Conservation (phyloP, 306 rosid species). For the Malus fusca region DNA sequence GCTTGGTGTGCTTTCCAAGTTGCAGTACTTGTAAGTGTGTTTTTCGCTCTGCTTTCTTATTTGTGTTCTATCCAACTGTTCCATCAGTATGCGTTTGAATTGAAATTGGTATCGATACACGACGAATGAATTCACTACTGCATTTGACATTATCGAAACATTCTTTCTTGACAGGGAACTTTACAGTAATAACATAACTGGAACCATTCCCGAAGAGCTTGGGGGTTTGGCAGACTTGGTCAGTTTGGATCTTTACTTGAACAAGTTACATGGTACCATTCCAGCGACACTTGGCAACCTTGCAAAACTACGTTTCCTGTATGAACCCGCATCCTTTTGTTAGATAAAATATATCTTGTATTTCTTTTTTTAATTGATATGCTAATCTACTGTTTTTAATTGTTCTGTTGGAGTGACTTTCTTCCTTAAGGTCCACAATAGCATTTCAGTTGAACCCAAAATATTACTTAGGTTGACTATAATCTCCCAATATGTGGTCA, state of each 20-base stretch:
- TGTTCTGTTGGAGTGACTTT: not conserved
- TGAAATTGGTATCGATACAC: not conserved
- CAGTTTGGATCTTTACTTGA: conserved; percentile 92
- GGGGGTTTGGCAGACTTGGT: conserved; percentile 72
- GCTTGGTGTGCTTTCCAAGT: conserved; percentile 63
- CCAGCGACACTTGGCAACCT: conserved; percentile 53
- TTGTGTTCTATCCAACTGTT: not conserved
- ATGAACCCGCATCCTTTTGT: conserved; percentile 41
- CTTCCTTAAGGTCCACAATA: not conserved
- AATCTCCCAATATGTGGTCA: not conserved
- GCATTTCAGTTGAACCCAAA: not conserved
- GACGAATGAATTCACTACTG: not conserved
- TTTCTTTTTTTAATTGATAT: not conserved
- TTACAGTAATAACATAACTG: conserved; percentile 61
- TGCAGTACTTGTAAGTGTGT: conserved; percentile 87
- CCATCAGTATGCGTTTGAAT: not conserved
- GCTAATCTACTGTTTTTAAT: not conserved
- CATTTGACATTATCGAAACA: not conserved
- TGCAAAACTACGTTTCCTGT: conserved; percentile 69
- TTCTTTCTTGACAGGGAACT: conserved; percentile 58
- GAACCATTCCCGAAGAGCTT: conserved; percentile 67
- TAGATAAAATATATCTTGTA: not conserved
- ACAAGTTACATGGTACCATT: conserved; percentile 41
- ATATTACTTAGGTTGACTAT: not conserved
- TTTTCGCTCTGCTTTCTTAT: not conserved